These are phyloP conservation scores for Pseudogymnoascus sp. DNA, from an alignment of 2,329 filamentous ascomycete genomes.

Conservation along the genomic window DNA sequence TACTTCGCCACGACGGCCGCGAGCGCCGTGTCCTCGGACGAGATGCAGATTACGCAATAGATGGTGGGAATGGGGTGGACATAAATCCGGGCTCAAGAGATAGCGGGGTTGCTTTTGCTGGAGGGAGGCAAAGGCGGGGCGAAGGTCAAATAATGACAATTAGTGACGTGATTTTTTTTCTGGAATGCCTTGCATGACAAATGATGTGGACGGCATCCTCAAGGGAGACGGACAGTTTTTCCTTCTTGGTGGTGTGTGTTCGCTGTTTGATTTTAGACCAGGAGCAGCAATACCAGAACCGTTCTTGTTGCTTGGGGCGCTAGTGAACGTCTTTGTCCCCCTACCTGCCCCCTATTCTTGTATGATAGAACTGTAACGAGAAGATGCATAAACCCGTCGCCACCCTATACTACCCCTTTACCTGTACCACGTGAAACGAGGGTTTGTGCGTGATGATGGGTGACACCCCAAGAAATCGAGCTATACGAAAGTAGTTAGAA, in stretches of 20 bases:
- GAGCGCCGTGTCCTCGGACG: slow-evolving; percentile 42
- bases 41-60: slow-evolving; percentile 46
- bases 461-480: background rate
- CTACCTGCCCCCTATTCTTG: background rate
- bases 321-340: background rate
- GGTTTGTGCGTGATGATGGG: background rate
- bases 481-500: background rate
- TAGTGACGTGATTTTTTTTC: slow-evolving; percentile 15
- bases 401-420: background rate
- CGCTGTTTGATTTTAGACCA: slow-evolving; percentile 26
- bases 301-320: background rate
- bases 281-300: slow-evolving; percentile 29
- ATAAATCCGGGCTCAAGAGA: background rate
- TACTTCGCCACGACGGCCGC: slow-evolving; percentile 94
- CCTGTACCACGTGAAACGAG: background rate
- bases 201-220: slow-evolving; percentile 7
- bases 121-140: slow-evolving; percentile 9
- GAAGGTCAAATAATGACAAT: slow-evolving; percentile 12
- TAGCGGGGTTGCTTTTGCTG: slow-evolving; percentile 14
- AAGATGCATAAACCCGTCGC: background rate
- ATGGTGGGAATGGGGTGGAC: slow-evolving; percentile 15
- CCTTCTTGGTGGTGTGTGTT: slow-evolving; percentile 1
- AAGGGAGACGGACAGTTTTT: background rate
- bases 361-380: slow-evolving; percentile 4
- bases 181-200: slow-evolving; percentile 8